A percentile compares a stretch with the other conserved stretches of the same genome.
phyloP scores from a whole-genome alignment of 192 early-diverging fungal genomes.

The Dissophora ornata region DNA sequence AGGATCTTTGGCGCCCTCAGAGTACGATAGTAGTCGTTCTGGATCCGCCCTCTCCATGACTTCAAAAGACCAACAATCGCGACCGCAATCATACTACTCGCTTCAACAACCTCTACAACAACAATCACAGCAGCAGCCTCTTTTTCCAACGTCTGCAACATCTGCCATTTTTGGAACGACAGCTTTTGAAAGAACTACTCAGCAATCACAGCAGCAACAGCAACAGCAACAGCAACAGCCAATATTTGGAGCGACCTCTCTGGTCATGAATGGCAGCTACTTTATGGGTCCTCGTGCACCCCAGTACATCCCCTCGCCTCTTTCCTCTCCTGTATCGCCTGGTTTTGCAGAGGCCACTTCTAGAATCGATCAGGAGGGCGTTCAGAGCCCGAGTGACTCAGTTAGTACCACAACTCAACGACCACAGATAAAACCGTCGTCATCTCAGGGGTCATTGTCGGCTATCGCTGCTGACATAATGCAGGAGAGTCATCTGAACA shows the following conservation, averaged over 20 bases:
- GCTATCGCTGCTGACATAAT: conserved; percentile 8
- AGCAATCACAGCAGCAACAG: background rate
- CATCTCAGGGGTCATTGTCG: conserved; percentile 25
- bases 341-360: background rate
- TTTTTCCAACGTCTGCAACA: conserved; percentile 21
- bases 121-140: background rate
- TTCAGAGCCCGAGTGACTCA: background rate
- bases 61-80: conserved; percentile 5
- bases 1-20: conserved; percentile 17
- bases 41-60: conserved; percentile 8
- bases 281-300: conserved; percentile 41
- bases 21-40: conserved; percentile 5
- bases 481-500: background rate
- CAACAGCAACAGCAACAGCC: conserved; percentile 15
- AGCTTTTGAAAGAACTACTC: conserved; percentile 19
- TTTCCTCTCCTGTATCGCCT: conserved; percentile 37
- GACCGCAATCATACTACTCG: background rate
- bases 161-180: conserved; percentile 46
- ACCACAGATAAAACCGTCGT: background rate
- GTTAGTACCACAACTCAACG: background rate
- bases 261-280: conserved; percentile 37
- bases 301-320: conserved; percentile 48
- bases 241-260: conserved; percentile 1
- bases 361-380: background rate
- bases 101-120: conserved; percentile 1